Conservation (phyloP, 129 eudicot species). For the Chrysanthemum makinoi region DNA sequence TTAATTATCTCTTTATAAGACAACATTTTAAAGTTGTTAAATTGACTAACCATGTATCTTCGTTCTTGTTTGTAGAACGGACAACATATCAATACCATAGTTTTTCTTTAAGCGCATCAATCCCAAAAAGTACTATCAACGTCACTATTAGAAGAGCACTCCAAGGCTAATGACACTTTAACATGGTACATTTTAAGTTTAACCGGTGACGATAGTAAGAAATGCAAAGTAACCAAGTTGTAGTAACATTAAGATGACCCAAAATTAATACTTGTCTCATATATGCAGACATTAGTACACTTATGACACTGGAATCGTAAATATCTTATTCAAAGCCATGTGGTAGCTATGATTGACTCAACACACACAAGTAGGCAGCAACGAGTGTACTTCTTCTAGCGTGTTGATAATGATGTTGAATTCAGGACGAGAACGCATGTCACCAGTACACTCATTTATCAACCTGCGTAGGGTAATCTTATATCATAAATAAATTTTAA, state of each 20-base stretch:
- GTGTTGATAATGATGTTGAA: slow-evolving; percentile 44
- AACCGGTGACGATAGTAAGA: neutral
- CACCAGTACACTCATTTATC: slow-evolving; percentile 46
- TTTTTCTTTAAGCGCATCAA: too few relatives aligned
- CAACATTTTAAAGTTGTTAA: too few relatives aligned
- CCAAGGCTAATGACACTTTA: too few relatives aligned
- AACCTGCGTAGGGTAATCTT: slow-evolving; percentile 29
- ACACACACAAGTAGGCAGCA: slow-evolving; percentile 50
- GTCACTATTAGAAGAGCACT: too few relatives aligned
- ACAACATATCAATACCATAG: too few relatives aligned
- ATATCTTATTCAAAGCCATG: slow-evolving; percentile 15
- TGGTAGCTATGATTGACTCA: slow-evolving; percentile 20
- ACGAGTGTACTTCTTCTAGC: slow-evolving; percentile 48
- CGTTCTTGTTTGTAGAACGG: too few relatives aligned
- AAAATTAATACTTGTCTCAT: neutral
- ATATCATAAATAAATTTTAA: neutral
- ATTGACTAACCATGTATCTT: too few relatives aligned
- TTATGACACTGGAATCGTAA: neutral
- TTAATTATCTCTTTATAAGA: too few relatives aligned
- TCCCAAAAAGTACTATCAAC: too few relatives aligned
- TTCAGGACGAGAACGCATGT: slow-evolving; percentile 31
- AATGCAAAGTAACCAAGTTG: neutral
- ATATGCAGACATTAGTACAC: neutral
- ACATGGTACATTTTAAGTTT: neutral
- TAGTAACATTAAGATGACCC: neutral